Conservation (phyloP, 352 stramenopile genomes). For the Phytophthora rubi region DNA sequence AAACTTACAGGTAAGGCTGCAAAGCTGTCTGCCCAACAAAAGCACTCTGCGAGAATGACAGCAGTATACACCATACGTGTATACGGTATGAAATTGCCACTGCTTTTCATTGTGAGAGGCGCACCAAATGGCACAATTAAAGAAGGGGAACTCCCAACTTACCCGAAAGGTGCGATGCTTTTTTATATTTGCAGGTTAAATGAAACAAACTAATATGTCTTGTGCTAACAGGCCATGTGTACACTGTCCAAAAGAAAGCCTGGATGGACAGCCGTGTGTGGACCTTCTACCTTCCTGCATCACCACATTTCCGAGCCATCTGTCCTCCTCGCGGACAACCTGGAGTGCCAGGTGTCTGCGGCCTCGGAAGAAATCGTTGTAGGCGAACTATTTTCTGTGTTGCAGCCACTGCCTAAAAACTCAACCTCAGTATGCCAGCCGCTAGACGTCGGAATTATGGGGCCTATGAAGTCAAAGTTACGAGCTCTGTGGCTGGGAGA, state of each 20-base stretch:
- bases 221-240: neutral
- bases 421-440: neutral
- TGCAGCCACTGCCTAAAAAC: neutral
- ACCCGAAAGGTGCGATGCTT: neutral
- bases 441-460: neutral
- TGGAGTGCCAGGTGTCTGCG: neutral
- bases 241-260: neutral
- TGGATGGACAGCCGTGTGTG: neutral
- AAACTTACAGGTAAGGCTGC: neutral
- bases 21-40: conserved; percentile 19
- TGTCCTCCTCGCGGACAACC: neutral
- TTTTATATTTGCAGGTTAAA: neutral
- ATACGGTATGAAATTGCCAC: conserved; percentile 4
- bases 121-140: conserved; percentile 15
- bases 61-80: neutral
- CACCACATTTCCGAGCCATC: neutral
- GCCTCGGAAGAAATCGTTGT: neutral
- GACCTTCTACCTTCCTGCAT: neutral
- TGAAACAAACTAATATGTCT: neutral
- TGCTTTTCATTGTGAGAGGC: conserved; percentile 21
- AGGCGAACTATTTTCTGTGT: neutral
- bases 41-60: conserved; percentile 14
- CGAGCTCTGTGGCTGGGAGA: no score
- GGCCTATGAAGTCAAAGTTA: no score
- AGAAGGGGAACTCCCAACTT: conserved; percentile 8